Evolutionary conservation across 2,329 filamentous ascomycete species (phyloP).

Genomic region (Simplicillium aogashimaense): DNA sequence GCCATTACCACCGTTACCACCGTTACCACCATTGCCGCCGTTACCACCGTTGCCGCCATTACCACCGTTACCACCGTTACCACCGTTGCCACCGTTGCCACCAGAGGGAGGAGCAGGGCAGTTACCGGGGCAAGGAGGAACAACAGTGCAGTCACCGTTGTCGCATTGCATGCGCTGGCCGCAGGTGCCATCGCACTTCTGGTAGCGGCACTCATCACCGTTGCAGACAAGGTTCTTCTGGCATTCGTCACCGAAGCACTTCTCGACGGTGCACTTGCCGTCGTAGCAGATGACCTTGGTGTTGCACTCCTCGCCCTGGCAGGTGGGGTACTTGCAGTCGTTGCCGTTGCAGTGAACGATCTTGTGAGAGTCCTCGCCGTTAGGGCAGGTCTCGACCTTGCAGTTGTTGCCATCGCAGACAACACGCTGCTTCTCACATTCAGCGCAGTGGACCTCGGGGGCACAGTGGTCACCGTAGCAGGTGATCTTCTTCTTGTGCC

Average conservation of each 20-base stretch:
- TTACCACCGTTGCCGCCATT: not conserved
- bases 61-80: not conserved
- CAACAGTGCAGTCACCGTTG: slow-evolving; percentile 13
- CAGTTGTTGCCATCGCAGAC: slow-evolving; percentile 19
- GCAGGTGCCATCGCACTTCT: slow-evolving; percentile 16
- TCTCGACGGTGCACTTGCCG: slow-evolving; percentile 17
- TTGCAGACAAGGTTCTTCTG: slow-evolving; percentile 22
- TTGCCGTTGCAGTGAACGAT: slow-evolving; percentile 18
- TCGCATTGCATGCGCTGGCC: slow-evolving; percentile 19
- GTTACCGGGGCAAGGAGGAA: slow-evolving; percentile 10
- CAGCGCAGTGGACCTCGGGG: slow-evolving; percentile 14
- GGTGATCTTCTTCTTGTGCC: slow-evolving; percentile 21
- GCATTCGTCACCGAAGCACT: slow-evolving; percentile 18
- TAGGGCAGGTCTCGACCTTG: slow-evolving; percentile 14
- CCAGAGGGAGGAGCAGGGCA: not conserved
- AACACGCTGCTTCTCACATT: slow-evolving; percentile 18
- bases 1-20: not conserved
- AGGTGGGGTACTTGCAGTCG: slow-evolving; percentile 16
- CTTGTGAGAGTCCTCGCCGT: slow-evolving; percentile 17
- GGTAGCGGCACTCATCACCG: slow-evolving; percentile 18
- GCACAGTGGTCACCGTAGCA: slow-evolving; percentile 23
- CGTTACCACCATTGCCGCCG: not conserved
- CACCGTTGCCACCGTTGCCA: not conserved
- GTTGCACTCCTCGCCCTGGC: slow-evolving; percentile 13
- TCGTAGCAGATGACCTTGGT: slow-evolving; percentile 24